Base-by-base conservation (phyloP, 192 early-diverging fungal genomes). In the Coemansia javaensis region DNA sequence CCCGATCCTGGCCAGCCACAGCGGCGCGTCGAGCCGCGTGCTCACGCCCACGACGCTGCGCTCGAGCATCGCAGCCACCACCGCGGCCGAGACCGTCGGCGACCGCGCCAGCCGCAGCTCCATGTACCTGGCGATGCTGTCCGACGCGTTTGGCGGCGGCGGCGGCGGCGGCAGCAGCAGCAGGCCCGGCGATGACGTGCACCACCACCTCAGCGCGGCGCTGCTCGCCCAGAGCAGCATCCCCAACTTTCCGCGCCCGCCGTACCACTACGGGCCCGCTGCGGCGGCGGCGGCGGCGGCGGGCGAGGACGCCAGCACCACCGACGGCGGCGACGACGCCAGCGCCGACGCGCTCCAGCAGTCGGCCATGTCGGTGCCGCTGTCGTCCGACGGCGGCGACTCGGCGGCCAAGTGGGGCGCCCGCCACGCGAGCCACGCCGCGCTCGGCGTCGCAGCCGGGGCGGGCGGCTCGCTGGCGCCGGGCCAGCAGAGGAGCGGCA, bases 181-280 rank as follows among this genome's bases (percentile, higher is more conserved):
- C n/a, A n/a, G n/a, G n/a, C n/a, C n/a, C n/a, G n/a, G n/a, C n/a
- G n/a, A n/a, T n/a, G n/a, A n/a, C n/a, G n/a, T n/a, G n/a, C n/a
- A n/a, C n/a, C n/a, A n/a, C n/a, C n/a, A n/a, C 2, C 28, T 39
- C n/a, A 30, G 47, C 25, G 34, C 22, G 4, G 9, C 47, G 16
- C 30, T 34, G 2, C 34, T 49, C 5, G 36, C 36, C n/a, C 47
- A 38, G 9, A 53, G 40, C 50, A 53, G 50, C 40, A 53, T 53
- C 17, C 50, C 50, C 16, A 21, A 43, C 40, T 43, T 53, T 33
- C 50, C 50, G 9, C 50, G 50, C 16, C 48, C 48, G 13, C 48
- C 36, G 22, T 4, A 13, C 3, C 30, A 40, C 21, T 31, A 16
- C 21, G 31, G 40, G 25, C 15, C 20, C 5, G 25, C 22, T 3